Percentiles rank a stretch among this genome's conserved stretches.
Conservation (phyloP, 1,139 yeast genomes). For the Saccharomyces uvarum region DNA sequence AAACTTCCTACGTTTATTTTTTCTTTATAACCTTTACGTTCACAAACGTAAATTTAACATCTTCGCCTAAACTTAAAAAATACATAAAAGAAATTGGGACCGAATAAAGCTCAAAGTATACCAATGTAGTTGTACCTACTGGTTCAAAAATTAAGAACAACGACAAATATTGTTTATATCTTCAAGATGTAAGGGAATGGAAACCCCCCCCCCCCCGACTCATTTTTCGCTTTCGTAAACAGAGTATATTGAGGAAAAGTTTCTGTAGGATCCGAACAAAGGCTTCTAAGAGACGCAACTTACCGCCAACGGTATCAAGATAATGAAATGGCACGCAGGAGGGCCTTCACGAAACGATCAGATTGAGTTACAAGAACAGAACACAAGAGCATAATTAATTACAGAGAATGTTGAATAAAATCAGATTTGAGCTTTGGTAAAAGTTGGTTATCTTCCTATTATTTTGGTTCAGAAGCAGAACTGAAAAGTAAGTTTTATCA, state of each 20-base stretch:
- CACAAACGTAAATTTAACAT: neutral
- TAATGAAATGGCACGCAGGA: too few relatives aligned
- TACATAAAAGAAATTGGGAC: neutral
- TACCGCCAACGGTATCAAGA: neutral
- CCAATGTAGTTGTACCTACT: too few relatives aligned
- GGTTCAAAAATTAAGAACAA: too few relatives aligned
- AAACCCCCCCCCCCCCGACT: too few relatives aligned
- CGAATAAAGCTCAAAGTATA: too few relatives aligned
- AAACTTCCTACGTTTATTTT: neutral
- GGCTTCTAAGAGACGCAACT: neutral
- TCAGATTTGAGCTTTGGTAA: constrained; percentile 21
- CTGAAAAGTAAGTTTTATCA: constrained; percentile 30
- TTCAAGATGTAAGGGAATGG: too few relatives aligned
- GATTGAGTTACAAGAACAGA: neutral
- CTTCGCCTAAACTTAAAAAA: neutral
- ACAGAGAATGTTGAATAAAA: neutral
- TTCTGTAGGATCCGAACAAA: too few relatives aligned
- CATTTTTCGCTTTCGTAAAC: too few relatives aligned
- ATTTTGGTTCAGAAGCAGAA: constrained; percentile 33
- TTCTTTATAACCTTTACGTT: neutral
- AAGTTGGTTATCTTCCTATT: constrained; percentile 29
- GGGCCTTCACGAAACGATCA: neutral
- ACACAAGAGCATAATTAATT: neutral
- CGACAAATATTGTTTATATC: too few relatives aligned
- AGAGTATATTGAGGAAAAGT: too few relatives aligned